phyloP scores from a whole-genome alignment of 1,284 basidiomycete genomes.

The Pterulicium gracile region DNA sequence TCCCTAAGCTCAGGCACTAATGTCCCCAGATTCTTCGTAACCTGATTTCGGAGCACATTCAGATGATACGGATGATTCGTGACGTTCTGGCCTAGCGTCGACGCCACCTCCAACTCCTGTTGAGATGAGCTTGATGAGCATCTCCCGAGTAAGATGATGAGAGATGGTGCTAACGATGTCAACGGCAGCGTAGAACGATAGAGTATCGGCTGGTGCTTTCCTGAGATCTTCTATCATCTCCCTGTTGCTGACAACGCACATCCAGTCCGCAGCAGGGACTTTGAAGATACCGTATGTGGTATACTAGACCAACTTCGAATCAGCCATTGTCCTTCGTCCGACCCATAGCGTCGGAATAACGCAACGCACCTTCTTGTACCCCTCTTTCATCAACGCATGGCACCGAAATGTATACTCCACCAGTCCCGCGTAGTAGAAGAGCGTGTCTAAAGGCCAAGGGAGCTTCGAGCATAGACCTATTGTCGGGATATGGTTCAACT shows the following conservation, averaged over 20 bases:
- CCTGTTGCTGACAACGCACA: neutral
- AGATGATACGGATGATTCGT: neutral
- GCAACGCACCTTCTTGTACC: neutral
- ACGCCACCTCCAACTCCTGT: neutral
- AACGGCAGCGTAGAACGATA: neutral
- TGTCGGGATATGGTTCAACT: neutral
- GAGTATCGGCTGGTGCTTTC: neutral
- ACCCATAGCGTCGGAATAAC: neutral
- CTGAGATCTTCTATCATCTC: slow-evolving; percentile 3
- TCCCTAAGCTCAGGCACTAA: neutral
- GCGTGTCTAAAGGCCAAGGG: neutral
- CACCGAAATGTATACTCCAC: neutral
- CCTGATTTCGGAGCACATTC: neutral
- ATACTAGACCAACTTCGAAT: neutral
- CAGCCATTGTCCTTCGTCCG: neutral
- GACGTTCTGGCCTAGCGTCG: neutral
- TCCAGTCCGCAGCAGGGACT: neutral
- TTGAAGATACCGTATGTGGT: slow-evolving; percentile 1
- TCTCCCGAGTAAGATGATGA: neutral
- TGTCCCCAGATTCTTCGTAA: neutral
- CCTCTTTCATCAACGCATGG: neutral
- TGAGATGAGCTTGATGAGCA: neutral
- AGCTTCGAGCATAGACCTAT: neutral
- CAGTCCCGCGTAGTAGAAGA: neutral
- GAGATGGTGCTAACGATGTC: neutral